Percentiles rank a stretch among this genome's conserved stretches.
Evolutionary conservation across 257 asterid genomes (phyloP).

Genomic region (Solanum chaucha): DNA sequence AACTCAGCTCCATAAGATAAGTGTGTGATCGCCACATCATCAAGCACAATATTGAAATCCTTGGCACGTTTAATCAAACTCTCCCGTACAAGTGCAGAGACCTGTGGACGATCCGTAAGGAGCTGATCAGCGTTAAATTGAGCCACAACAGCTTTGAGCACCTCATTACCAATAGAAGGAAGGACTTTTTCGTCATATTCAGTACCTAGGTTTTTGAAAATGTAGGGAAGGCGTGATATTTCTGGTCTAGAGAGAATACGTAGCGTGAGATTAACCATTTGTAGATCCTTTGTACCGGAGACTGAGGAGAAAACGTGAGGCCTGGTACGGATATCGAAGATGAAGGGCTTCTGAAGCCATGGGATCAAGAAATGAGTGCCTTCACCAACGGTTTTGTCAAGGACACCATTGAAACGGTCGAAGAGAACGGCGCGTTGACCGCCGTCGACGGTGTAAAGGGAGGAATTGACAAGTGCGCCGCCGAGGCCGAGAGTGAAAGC

Average conservation of each 20-base stretch:
- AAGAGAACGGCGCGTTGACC: conserved; percentile 91
- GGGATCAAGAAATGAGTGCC: conserved; percentile 87
- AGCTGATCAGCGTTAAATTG: conserved; percentile 93
- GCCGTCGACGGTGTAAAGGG: conserved; percentile 94
- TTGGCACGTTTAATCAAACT: conserved; percentile 71
- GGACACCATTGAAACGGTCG: conserved; percentile 86
- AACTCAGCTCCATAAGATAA: conserved; percentile 86
- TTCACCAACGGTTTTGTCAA: conserved; percentile 63
- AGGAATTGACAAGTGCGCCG: conserved; percentile 43
- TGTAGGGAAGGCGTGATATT: conserved; percentile 46
- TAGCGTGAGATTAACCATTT: conserved; percentile 90
- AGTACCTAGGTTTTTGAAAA: conserved; percentile 78
- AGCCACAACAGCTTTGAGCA: conserved; percentile 82
- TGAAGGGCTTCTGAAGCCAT: conserved; percentile 88
- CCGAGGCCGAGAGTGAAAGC: conserved; percentile 61
- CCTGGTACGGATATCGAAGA: conserved; percentile 84
- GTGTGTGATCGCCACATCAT: conserved; percentile 93
- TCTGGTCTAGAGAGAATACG: conserved; percentile 93
- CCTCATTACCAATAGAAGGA: conserved; percentile 91
- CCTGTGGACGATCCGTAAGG: conserved; percentile 89
- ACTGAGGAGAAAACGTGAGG: conserved; percentile 77
- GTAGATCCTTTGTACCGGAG: conserved; percentile 93
- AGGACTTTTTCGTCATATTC: conserved; percentile 94
- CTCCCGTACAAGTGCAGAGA: conserved; percentile 84
- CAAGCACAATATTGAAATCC: conserved; percentile 82